Evolutionary conservation across 129 eudicot genomes (phyloP), one percentile per base, ranked within the genome.

Genomic region (Ambrosia trifida): DNA sequence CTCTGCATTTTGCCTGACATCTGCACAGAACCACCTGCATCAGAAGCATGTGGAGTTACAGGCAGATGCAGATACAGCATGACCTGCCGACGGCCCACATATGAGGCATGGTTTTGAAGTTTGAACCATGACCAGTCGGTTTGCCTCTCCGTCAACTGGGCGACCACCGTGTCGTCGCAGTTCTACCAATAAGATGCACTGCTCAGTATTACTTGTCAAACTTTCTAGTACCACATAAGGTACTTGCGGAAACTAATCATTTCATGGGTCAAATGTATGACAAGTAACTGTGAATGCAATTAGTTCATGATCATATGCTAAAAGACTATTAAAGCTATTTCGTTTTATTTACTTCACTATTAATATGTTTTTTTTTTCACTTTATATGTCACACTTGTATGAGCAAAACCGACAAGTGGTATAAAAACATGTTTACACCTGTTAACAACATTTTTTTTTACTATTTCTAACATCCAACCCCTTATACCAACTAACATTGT

Each of bases 101-200:
- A 65, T 35, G 76, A 84, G 24, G 69, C 68, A 35, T 59, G 45
- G 46, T 88, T 86, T 46, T 78, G 20, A 65, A 76, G 86, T 86
- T 46, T 78, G 20, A 65, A 76, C 64, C 49, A 58, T 17, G 18
- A 20, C 53, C 46, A 76, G 78, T 45, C 77, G 91, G 70, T 81
- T 85, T 32, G 51, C 82, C 19, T 84, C 95, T 2, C 75, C 58
- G n/a, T 83, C 85, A 73, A 83, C 50, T 16, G 68, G 82, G 10
- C 88, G 90, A 4, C 95, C 96, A 38, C 96, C 89, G 28, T 50
- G 81, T 49, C 76, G 82, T 64, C 78, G 86, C 77, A 89, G 77
- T 78, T 89, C 98, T 89, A 95, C 63, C 65, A 78, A 30, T 31
- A 50, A 12, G 18, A 58, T 62, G 61, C 11, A 70, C 6, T 18